Evolutionary conservation across 257 asterid species (phyloP).

Genomic region (Solanum bulbocastanum): DNA sequence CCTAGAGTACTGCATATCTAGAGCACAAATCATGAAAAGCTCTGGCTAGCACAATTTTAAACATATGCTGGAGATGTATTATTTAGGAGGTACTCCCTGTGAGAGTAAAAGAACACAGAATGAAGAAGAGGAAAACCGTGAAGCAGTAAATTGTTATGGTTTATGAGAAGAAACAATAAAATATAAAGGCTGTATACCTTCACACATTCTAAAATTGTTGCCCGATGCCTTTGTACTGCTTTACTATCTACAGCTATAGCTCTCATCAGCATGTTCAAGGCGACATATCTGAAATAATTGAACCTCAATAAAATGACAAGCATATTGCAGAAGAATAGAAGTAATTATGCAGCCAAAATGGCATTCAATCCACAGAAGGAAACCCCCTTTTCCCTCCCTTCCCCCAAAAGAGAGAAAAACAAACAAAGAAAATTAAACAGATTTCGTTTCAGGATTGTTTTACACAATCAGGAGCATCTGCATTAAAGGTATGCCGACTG

Average conservation of each 20-base stretch:
- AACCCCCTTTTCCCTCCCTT: neutral
- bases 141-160: neutral
- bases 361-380: neutral
- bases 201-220: conserved; percentile 90
- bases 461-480: neutral
- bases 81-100: neutral
- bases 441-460: neutral
- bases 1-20: neutral
- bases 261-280: conserved; percentile 95
- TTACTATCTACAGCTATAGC: conserved; percentile 88
- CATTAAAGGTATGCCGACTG: neutral
- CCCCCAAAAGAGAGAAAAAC: neutral
- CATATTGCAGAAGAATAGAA: neutral
- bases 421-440: neutral
- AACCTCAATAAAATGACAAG: conserved; percentile 19
- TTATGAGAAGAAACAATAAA: neutral
- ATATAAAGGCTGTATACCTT: conserved; percentile 40
- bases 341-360: neutral
- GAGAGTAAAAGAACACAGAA: neutral
- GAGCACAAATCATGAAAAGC: neutral
- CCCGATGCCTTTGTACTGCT: conserved; percentile 99
- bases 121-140: neutral
- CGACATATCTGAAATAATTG: conserved; percentile 69
- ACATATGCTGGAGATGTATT: neutral
- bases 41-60: neutral